Percentiles rank a stretch among this genome's conserved stretches.
Conservation (phyloP, 768 basidiomycete genomes). For the Macrolepiota dolichaula region DNA sequence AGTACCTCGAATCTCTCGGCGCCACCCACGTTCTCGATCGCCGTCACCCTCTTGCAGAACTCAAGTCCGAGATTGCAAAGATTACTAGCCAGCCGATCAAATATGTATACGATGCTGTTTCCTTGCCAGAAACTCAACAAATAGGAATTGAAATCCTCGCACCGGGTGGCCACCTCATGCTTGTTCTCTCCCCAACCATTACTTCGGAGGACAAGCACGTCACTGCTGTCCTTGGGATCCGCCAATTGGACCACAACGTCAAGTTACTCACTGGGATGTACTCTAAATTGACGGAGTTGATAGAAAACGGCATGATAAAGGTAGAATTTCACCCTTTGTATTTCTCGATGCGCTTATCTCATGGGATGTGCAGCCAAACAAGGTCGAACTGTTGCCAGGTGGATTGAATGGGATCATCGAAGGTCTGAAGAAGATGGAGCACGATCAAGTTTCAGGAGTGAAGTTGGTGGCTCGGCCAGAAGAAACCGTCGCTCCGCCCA, state of each 20-base stretch:
- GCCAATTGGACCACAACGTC: constrained; percentile 14
- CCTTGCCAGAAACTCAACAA: constrained; percentile 19
- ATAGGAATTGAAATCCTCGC: constrained; percentile 23
- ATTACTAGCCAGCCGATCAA: constrained; percentile 21
- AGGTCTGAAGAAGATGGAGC: constrained; percentile 38
- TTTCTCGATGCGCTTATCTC: background rate
- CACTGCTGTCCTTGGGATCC: constrained; percentile 8
- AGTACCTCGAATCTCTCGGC: constrained; percentile 33
- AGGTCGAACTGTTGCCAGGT: constrained; percentile 35
- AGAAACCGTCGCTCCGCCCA: constrained; percentile 12
- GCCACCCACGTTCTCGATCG: constrained; percentile 36
- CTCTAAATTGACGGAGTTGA: constrained; percentile 11
- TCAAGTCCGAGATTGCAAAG: constrained; percentile 23
- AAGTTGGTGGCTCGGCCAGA: constrained; percentile 36
- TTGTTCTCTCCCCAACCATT: constrained; percentile 30
- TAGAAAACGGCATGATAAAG: constrained; percentile 19
- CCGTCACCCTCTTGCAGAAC: constrained; percentile 11
- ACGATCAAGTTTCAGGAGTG: constrained; percentile 35
- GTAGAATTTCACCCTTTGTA: constrained; percentile 5
- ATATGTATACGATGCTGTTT: constrained; percentile 25
- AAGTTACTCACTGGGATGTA: constrained; percentile 16
- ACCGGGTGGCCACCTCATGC: constrained; percentile 29
- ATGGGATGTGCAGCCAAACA: constrained; percentile 33
- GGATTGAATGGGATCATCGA: constrained; percentile 40
- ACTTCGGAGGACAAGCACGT: constrained; percentile 12